Base-by-base conservation (phyloP, 805 yeast species). In the Kuraishia capsulata region DNA sequence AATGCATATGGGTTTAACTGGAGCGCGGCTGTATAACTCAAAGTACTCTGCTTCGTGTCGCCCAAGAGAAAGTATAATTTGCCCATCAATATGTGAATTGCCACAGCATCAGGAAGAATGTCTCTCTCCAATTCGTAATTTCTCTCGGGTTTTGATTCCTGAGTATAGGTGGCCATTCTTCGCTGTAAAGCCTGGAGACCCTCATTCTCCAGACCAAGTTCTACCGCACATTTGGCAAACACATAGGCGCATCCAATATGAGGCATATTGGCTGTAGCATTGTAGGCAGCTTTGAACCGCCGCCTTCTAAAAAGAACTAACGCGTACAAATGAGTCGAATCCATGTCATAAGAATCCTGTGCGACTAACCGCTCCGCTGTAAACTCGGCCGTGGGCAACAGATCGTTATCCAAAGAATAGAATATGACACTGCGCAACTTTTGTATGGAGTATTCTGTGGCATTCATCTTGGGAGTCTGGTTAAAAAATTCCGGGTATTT, bases 291-390 rank as follows among this genome's bases (percentile, higher is more conserved):
- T 43, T 79, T 78, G 57, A 60, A 76, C 47, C 79, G 72, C 13
- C 67, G 65, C 43, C 69, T 73, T 40, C 78, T 75, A 50, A 61
- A 77, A 39, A 83, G 65, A 1, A 83, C 78, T 29, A 83, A 61
- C 13, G 84, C 86, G 52, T 83, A 78, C 30, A 88, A 61, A 54
- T 86, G 83, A 3, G 73, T 53, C 8, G 89, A 71, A 39, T 80
- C 85, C 4, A 71, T 55, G 44, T 75, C 71, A 29, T 66, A 56
- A n/a, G 67, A 64, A 35, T 69, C 69, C 37, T 75, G 71, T 2
- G 95, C 86, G 25, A 82, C 59, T 18, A 87, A 64, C 45, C 95
- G 67, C 55, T 92, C 97, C 14, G 88, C 76, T 4, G 90, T 79
- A 59, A 92, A 86, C 51, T 81, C 88, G 2, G 97, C 97, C 20